phyloP scores from a whole-genome alignment of 129 eudicot genomes.

The Lactuca sativa region DNA sequence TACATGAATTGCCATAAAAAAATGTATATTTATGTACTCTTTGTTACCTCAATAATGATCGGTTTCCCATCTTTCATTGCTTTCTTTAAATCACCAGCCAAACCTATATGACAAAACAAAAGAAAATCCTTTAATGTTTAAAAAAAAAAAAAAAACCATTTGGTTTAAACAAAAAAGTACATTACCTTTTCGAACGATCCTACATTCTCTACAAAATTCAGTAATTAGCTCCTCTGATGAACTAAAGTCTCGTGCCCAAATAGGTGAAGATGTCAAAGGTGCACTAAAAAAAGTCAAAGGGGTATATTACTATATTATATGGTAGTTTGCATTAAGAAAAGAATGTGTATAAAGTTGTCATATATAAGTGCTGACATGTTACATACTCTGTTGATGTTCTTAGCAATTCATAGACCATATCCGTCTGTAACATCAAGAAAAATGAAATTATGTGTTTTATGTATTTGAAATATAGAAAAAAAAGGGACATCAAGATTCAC shows the following conservation, averaged over 20 bases:
- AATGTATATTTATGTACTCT: neutral
- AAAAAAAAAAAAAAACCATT: constrained; percentile 10
- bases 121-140: neutral
- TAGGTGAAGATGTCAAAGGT: constrained; percentile 87
- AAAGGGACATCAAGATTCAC: constrained; percentile 34
- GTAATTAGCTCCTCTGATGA: constrained; percentile 93
- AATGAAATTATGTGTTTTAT: constrained; percentile 16
- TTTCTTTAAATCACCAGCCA: constrained; percentile 99
- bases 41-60: constrained; percentile 85
- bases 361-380: constrained; percentile 9
- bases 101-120: constrained; percentile 49
- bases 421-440: constrained; percentile 67
- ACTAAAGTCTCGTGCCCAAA: constrained; percentile 92
- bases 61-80: constrained; percentile 99
- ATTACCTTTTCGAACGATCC: constrained; percentile 95
- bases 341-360: neutral
- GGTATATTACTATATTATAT: constrained; percentile 9
- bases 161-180: constrained; percentile 9
- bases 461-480: constrained; percentile 6
- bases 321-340: neutral
- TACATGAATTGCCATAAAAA: neutral
- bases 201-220: constrained; percentile 98
- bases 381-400: constrained; percentile 97
- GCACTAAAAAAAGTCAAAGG: constrained; percentile 56
- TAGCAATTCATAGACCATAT: constrained; percentile 95